Percentiles rank a stretch among this genome's conserved stretches.
phyloP scores from a whole-genome alignment of 2,329 filamentous ascomycete genomes.

The Cladosporium colombiae region DNA sequence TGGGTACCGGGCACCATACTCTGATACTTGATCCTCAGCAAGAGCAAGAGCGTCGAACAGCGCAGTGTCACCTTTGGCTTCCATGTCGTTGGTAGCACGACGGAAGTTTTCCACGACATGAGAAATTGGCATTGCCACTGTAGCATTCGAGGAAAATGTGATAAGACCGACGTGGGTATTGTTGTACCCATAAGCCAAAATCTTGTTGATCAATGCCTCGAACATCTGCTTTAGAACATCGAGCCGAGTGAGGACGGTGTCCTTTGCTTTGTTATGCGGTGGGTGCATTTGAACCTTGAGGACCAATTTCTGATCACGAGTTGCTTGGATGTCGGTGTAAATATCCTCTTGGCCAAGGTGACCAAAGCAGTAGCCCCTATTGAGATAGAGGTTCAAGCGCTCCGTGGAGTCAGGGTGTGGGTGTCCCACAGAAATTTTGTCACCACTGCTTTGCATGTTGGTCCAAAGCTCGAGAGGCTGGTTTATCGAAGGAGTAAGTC shows the following conservation, averaged over 20 bases:
- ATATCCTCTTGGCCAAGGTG: neutral
- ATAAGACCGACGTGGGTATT: slow-evolving; percentile 41
- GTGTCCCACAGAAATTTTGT: slow-evolving; percentile 17
- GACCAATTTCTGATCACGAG: neutral
- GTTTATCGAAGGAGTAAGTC: neutral
- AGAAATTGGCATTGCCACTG: slow-evolving; percentile 34
- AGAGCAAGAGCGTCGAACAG: slow-evolving; percentile 42
- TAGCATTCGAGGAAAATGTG: slow-evolving; percentile 35
- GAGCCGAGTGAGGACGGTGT: slow-evolving; percentile 28
- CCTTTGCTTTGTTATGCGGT: neutral
- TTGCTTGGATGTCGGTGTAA: neutral
- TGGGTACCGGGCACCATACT: slow-evolving; percentile 36
- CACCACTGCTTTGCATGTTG: slow-evolving; percentile 22
- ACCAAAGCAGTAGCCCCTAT: slow-evolving; percentile 18
- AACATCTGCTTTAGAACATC: slow-evolving; percentile 44
- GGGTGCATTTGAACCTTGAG: neutral
- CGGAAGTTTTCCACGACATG: slow-evolving; percentile 43
- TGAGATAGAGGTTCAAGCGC: slow-evolving; percentile 25
- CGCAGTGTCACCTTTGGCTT: slow-evolving; percentile 37
- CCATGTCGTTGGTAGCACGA: slow-evolving; percentile 35
- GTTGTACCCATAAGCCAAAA: slow-evolving; percentile 40
- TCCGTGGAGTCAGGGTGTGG: slow-evolving; percentile 1
- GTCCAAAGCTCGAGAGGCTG: slow-evolving; percentile 3
- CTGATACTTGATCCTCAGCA: slow-evolving; percentile 36
- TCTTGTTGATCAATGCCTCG: slow-evolving; percentile 40